phyloP scores from a whole-genome alignment of 495 filamentous ascomycete genomes.

The Neurospora tetrasperma region DNA sequence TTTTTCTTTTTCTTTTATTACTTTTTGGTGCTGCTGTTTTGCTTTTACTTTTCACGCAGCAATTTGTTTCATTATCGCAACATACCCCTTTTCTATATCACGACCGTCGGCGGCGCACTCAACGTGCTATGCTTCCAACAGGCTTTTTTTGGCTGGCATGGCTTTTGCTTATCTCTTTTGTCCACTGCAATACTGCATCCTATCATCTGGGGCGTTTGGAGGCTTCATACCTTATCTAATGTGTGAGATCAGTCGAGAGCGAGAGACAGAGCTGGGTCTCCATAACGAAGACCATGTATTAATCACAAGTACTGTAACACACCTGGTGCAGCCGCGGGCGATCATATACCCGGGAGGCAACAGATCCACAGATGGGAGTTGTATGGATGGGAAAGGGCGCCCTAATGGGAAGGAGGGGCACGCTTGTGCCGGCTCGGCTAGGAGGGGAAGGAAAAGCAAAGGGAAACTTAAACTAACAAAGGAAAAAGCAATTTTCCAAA shows the following conservation, averaged over 20 bases:
- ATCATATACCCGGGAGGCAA: neutral
- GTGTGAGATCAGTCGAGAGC: neutral
- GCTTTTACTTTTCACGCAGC: neutral
- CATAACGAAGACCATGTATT: neutral
- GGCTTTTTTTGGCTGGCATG: neutral
- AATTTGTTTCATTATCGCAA: neutral
- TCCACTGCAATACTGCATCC: neutral
- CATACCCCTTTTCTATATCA: neutral
- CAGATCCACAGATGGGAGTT: neutral
- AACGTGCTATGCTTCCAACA: neutral
- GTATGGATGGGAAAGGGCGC: neutral
- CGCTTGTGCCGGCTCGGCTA: neutral
- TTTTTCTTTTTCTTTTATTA: neutral
- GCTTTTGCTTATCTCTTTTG: neutral
- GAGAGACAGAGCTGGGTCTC: neutral
- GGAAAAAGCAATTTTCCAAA: neutral
- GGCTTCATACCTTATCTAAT: neutral
- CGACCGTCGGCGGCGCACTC: neutral
- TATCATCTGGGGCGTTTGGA: neutral
- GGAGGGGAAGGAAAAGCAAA: neutral
- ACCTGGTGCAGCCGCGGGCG: neutral
- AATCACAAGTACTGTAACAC: neutral
- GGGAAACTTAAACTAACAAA: neutral
- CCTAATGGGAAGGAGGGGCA: neutral
- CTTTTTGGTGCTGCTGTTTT: neutral